A percentile compares a stretch with the other conserved stretches of the same genome.
phyloP scores from a whole-genome alignment of 306 rosid genomes.

The Adenanthera pavonina region DNA sequence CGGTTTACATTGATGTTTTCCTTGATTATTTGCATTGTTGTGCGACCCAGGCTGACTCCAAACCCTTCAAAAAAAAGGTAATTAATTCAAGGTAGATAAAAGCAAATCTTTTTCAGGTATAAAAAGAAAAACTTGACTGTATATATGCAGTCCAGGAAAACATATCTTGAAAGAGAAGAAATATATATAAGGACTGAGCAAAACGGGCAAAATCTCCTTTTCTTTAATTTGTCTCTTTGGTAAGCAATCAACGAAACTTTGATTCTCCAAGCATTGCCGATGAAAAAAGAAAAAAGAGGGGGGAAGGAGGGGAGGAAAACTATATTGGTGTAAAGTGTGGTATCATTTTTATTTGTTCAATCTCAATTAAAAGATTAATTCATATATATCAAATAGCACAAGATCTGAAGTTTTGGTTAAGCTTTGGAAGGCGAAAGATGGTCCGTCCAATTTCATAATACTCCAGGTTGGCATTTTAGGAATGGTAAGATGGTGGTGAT shows the following conservation, averaged over 20 bases:
- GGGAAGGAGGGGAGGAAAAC: too few species aligned
- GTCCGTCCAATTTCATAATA: background rate
- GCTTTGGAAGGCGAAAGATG: background rate
- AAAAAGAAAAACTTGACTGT: background rate
- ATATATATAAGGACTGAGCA: background rate
- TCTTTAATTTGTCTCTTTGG: background rate
- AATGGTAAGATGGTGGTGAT: conserved; percentile 18
- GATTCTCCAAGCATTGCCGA: background rate
- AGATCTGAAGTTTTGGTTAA: background rate
- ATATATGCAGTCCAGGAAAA: too few species aligned
- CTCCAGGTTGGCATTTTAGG: background rate
- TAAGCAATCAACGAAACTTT: background rate
- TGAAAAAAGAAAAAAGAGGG: background rate
- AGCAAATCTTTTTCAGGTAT: background rate
- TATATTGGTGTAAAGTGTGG: background rate
- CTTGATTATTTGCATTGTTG: background rate
- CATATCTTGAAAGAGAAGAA: background rate
- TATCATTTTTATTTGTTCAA: background rate
- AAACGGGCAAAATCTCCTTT: background rate
- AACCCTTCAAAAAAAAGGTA: background rate
- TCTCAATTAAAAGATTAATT: background rate
- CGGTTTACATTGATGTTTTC: background rate
- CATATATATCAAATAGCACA: conserved; percentile 7
- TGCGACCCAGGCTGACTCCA: background rate
- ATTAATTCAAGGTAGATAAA: conserved; percentile 9